phyloP scores from a whole-genome alignment of 306 rosid species.

The Coriaria nepalensis region DNA sequence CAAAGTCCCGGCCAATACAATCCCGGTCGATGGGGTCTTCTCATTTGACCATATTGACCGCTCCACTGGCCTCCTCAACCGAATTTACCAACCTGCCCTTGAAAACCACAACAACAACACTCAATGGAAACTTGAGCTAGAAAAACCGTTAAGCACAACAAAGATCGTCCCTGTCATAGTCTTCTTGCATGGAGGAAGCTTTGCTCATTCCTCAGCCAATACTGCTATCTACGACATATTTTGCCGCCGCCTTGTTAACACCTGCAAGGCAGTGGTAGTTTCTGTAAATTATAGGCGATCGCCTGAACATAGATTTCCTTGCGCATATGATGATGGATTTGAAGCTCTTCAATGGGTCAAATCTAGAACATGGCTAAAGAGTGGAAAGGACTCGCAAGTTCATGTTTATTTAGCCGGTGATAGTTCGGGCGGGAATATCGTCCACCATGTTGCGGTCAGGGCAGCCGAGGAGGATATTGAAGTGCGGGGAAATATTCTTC shows the following conservation, averaged over 20 bases:
- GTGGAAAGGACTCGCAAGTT: slow-evolving; percentile 69
- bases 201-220: slow-evolving; percentile 83
- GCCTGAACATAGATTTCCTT: slow-evolving; percentile 61
- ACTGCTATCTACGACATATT: slow-evolving; percentile 80
- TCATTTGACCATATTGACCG: slow-evolving; percentile 74
- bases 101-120: slow-evolving; percentile 17
- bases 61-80: slow-evolving; percentile 48
- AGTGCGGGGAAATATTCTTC: slow-evolving; percentile 69
- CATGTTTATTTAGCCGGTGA: slow-evolving; percentile 71
- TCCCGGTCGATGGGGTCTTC: slow-evolving; percentile 77
- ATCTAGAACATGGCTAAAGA: slow-evolving; percentile 66
- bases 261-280: slow-evolving; percentile 63
- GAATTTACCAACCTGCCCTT: slow-evolving; percentile 52
- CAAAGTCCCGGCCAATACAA: slow-evolving; percentile 53
- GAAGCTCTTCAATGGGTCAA: slow-evolving; percentile 68
- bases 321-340: slow-evolving; percentile 89
- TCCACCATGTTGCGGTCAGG: slow-evolving; percentile 59
- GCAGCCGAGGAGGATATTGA: slow-evolving; percentile 59
- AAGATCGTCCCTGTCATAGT: slow-evolving; percentile 60
- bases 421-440: slow-evolving; percentile 82
- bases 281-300: slow-evolving; percentile 80
- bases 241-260: slow-evolving; percentile 62
- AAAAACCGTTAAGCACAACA: slow-evolving; percentile 50
- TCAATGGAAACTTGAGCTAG: slow-evolving; percentile 36
- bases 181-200: slow-evolving; percentile 89